phyloP scores from a whole-genome alignment of 1,139 yeast species.

The Geotrichum siamense region DNA sequence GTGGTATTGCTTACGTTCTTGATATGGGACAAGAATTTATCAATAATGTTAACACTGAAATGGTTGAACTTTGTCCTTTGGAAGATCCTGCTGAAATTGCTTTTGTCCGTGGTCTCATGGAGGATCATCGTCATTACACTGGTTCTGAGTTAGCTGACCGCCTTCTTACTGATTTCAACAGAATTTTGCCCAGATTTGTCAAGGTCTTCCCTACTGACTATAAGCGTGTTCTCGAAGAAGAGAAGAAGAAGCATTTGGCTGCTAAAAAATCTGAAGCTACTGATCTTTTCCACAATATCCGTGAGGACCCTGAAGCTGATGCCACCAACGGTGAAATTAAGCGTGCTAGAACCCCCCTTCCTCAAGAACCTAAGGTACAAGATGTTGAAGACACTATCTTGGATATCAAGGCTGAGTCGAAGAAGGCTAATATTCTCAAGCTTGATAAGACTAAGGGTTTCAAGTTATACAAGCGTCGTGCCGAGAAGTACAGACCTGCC shows the following conservation, averaged over 20 bases:
- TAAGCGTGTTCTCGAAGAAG: conserved; percentile 79
- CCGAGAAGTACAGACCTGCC: conserved; percentile 78
- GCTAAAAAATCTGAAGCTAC: conserved; percentile 47
- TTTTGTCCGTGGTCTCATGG: conserved; percentile 84
- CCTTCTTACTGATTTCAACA: conserved; percentile 76
- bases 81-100: conserved; percentile 91
- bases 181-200: conserved; percentile 81
- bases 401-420: conserved; percentile 58
- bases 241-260: conserved; percentile 58
- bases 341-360: conserved; percentile 24
- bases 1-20: conserved; percentile 96
- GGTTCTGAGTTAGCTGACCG: conserved; percentile 84
- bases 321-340: conserved; percentile 76
- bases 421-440: conserved; percentile 50
- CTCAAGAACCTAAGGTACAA: conserved; percentile 71
- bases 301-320: conserved; percentile 77
- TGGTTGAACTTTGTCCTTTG: conserved; percentile 71
- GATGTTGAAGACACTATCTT: conserved; percentile 86
- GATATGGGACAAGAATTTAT: conserved; percentile 91
- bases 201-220: conserved; percentile 91
- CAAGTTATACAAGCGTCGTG: conserved; percentile 85
- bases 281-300: conserved; percentile 56
- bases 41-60: conserved; percentile 71
- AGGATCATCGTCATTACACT: conserved; percentile 93
- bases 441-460: conserved; percentile 84